Base-by-base conservation (phyloP, 1,139 yeast species). In the Magnusiomyces starmeri region DNA sequence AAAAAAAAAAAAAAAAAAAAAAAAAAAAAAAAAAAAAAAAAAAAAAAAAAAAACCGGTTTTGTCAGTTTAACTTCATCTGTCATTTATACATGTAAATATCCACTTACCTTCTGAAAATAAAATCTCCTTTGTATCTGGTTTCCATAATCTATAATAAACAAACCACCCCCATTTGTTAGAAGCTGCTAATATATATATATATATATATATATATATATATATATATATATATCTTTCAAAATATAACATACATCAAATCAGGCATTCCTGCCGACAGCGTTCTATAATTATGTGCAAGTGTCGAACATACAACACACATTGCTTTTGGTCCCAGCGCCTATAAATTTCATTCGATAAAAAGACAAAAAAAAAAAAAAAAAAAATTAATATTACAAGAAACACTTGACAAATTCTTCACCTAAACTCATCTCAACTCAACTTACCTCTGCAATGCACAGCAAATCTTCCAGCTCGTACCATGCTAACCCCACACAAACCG, bases 221-320 rank as follows among this genome's bases (percentile, higher is more conserved):
- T n/a, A n/a, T n/a, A n/a, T n/a, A n/a, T n/a, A n/a, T n/a, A n/a
- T n/a, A n/a, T n/a, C n/a, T n/a, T n/a, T 12, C 12, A 10, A 6
- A n/a, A 32, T 10, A 7, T 18, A 6, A 32, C 37, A 14, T 10
- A 32, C 37, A 32, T 32, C 48, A 70, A 56, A 53, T 70, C 74
- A 0, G 74, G 73, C 56, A 68, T 63, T 4, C 74, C 74, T 1
- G 69, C 60, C 12, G 59, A 53, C 43, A 64, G 60, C 18, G 58
- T 59, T n/a, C 62, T 52, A 51, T 68, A 68, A 50, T 68, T 60
- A 39, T 57, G 54, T 24, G 64, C 60, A n/a, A 68, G 55, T 8
- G 63, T 53, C 39, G 50, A 48, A 51, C 71, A 60, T 1, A 70
- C 58, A n/a, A 49, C 53, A 14, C 55, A 51, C 4, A 66, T 52